Base-by-base conservation (phyloP, 768 basidiomycete species). In the Tricholoma bakamatsutake region DNA sequence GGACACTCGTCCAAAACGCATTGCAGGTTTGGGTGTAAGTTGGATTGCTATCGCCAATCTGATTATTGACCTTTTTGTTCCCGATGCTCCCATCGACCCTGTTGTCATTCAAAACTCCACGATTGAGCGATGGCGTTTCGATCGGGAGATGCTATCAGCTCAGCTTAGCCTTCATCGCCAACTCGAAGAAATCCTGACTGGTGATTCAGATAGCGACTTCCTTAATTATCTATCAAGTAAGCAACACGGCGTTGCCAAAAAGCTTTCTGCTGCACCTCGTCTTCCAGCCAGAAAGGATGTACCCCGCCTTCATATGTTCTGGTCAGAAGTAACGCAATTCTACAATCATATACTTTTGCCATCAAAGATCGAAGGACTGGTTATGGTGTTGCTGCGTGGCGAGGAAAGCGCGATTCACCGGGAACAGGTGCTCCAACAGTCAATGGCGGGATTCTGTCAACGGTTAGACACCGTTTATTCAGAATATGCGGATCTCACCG, bases 71-170 rank as follows among this genome's bases (percentile, higher is more conserved):
- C 78, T 95, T 17, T 87, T 87, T 64, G 76, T 98, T 37, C 93
- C 97, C 0, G 80, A 92, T 66, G 72, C 82, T 1, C 93, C 95
- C 2, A 71, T 98, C 49, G 97, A 99, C 67, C 97, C 97, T 27
- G 84, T 86, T 6, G 84, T 83, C 21, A 78, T 85, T 33, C 76
- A 83, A 53, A 76, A 73, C 50, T 79, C 73, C 48, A 71, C 73
- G 0, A 63, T 64, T 1, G 67, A 73, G 30, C 81, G 84, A 28
- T 75, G 78, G 65, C 63, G 66, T 28, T 63, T 74, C 49, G 75
- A 83, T 53, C 61, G 72, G 31, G 59, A 65, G 1, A 62, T 72
- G 24, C 60, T 90, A 3, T 58, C 64, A 3, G 68, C 70, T 2
- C 83, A 90, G 67, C 65, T 85, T 7, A 52, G 62, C 5, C 72